Evolutionary conservation across 2,329 filamentous ascomycete species (phyloP).

Genomic region (Thelonectria rubi): DNA sequence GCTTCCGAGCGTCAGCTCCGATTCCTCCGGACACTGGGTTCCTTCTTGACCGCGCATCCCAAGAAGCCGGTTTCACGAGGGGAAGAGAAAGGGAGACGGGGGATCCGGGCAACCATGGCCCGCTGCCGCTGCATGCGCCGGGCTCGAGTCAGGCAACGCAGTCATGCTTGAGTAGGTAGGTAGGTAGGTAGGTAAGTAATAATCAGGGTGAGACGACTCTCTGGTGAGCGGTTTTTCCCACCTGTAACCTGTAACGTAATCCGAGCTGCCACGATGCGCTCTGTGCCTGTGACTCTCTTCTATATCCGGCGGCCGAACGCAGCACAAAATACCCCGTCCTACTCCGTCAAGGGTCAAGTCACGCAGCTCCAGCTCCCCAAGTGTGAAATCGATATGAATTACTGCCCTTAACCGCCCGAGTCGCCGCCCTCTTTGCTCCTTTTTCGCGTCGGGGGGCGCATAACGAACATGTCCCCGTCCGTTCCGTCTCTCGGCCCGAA

Average conservation of each 20-base stretch:
- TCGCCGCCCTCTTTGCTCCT: too few relatives aligned
- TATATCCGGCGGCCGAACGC: not conserved
- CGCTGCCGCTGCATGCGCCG: not conserved
- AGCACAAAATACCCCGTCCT: not conserved
- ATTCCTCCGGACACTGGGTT: conserved; percentile 2
- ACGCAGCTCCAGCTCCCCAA: too few relatives aligned
- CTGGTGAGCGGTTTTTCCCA: not conserved
- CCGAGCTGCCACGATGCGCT: not conserved
- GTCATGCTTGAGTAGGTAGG: too few relatives aligned
- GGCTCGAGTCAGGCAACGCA: not conserved
- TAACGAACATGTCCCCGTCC: too few relatives aligned
- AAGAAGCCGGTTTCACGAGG: not conserved
- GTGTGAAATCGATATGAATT: too few relatives aligned
- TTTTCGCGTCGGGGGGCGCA: too few relatives aligned
- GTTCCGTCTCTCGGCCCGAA: conserved; percentile 11
- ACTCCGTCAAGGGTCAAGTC: too few relatives aligned
- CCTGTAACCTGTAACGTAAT: not conserved
- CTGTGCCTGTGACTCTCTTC: not conserved
- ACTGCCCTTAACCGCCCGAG: too few relatives aligned
- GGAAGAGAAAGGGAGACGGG: not conserved
- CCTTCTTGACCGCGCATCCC: conserved; percentile 3
- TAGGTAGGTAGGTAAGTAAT: not conserved
- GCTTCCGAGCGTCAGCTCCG: conserved; percentile 6
- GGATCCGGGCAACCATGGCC: not conserved
- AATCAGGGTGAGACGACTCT: not conserved